These are phyloP conservation scores for Cryptomeria japonica DNA, from an alignment of 75 land plant genomes.

Conservation along the genomic window DNA sequence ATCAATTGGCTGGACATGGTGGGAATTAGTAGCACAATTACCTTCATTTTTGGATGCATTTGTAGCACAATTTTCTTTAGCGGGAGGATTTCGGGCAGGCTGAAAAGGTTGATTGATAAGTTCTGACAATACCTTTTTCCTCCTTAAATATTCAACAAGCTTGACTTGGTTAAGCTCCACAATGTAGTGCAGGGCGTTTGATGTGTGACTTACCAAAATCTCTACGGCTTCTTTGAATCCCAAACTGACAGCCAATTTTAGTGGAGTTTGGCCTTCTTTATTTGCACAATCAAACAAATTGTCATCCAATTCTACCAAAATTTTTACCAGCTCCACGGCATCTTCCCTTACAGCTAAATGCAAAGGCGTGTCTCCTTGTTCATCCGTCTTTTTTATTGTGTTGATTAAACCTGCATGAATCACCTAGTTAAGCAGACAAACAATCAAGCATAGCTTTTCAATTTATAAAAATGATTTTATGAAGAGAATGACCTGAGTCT, in stretches of 20 bases:
- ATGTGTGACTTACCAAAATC: too few relatives aligned
- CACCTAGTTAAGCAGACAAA: not conserved
- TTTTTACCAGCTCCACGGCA: not conserved
- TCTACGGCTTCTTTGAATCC: too few relatives aligned
- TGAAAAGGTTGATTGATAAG: not conserved
- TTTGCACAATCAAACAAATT: too few relatives aligned
- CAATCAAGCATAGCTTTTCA: not conserved
- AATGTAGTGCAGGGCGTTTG: too few relatives aligned
- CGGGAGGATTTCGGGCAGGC: too few relatives aligned
- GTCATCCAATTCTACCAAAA: not conserved
- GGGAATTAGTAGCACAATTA: not conserved
- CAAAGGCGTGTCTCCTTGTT: not conserved
- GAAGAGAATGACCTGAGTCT: too few relatives aligned
- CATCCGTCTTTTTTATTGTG: not conserved
- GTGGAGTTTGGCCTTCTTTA: too few relatives aligned
- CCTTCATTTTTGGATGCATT: too few relatives aligned
- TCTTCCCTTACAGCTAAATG: not conserved
- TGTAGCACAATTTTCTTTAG: too few relatives aligned
- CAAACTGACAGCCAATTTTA: too few relatives aligned
- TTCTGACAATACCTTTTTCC: not conserved
- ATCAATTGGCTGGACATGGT: not conserved
- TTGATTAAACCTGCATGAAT: not conserved
- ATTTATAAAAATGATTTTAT: too few relatives aligned
- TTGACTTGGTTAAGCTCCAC: not conserved
- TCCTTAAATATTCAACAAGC: not conserved